phyloP scores from a whole-genome alignment of 2,329 filamentous ascomycete species.

The Elsinoe batatas region DNA sequence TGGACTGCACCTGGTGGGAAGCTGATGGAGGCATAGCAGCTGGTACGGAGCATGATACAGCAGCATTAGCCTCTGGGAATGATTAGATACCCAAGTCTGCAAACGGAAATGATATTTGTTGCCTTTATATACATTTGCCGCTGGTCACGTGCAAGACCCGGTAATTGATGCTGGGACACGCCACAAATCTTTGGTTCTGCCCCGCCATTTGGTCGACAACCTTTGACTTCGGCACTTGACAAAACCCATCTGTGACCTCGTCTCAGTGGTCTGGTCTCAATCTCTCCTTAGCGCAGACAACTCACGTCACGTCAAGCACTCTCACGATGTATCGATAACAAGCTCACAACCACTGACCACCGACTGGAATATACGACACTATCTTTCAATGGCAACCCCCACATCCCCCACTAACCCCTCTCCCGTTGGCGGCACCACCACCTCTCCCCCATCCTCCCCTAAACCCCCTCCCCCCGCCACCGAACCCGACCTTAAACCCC shows the following conservation, averaged over 20 bases:
- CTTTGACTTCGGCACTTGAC: too few species aligned
- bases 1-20: background rate
- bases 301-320: too few species aligned
- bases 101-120: background rate
- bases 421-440: background rate
- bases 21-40: too few species aligned
- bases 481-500: conserved; percentile 22
- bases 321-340: background rate
- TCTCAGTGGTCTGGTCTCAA: too few species aligned
- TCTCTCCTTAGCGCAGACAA: too few species aligned
- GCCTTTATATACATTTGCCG: too few species aligned
- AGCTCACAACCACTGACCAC: background rate
- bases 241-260: too few species aligned
- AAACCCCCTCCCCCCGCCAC: background rate
- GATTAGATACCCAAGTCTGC: background rate
- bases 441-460: background rate
- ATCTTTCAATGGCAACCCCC: background rate
- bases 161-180: too few species aligned
- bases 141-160: background rate
- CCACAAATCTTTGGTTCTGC: too few species aligned
- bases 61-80: background rate
- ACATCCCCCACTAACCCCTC: background rate
- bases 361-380: background rate
- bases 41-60: background rate
- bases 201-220: too few species aligned